Evolutionary conservation across 371 early-diverging fungal species (phyloP).

Genomic region (Mucor plumbeus): DNA sequence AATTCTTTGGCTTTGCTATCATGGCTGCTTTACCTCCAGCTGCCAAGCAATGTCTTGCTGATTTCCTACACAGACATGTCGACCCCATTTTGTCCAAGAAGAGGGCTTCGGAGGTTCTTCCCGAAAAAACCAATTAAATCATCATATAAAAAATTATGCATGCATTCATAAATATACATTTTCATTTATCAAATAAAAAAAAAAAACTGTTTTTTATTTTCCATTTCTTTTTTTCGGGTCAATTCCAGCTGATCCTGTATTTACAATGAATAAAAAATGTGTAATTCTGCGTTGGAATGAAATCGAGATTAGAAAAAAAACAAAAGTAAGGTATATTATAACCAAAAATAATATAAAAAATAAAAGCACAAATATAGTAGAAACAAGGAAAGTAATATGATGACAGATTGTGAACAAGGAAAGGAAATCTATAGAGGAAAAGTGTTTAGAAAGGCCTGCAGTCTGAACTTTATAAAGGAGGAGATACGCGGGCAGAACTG

Average conservation of each 20-base stretch:
- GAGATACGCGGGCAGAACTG: conserved; percentile 28
- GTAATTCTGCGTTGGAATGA: no score
- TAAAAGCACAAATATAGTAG: background rate
- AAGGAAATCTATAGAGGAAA: conserved; percentile 1
- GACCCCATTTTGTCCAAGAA: conserved; percentile 9
- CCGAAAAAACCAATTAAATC: background rate
- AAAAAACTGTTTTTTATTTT: no score
- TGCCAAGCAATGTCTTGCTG: conserved; percentile 7
- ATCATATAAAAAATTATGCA: no score
- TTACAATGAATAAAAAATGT: conserved; percentile 17
- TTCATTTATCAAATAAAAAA: no score
- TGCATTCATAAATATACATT: no score
- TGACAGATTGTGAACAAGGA: background rate
- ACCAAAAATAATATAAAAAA: conserved; percentile 6
- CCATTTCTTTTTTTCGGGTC: conserved; percentile 8
- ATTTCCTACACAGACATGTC: conserved; percentile 9
- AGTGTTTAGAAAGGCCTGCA: conserved; percentile 22
- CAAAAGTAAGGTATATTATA: background rate
- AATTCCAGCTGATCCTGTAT: conserved; percentile 26
- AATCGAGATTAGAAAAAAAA: background rate
- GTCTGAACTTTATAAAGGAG: conserved; percentile 24
- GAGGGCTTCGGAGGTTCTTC: background rate
- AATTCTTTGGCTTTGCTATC: conserved; percentile 20
- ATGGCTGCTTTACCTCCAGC: conserved; percentile 12
- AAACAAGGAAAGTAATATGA: background rate